Percentiles rank a stretch among this genome's conserved stretches.
Evolutionary conservation across 1,284 basidiomycete species (phyloP).

Genomic region (Cryptococcus sp.): DNA sequence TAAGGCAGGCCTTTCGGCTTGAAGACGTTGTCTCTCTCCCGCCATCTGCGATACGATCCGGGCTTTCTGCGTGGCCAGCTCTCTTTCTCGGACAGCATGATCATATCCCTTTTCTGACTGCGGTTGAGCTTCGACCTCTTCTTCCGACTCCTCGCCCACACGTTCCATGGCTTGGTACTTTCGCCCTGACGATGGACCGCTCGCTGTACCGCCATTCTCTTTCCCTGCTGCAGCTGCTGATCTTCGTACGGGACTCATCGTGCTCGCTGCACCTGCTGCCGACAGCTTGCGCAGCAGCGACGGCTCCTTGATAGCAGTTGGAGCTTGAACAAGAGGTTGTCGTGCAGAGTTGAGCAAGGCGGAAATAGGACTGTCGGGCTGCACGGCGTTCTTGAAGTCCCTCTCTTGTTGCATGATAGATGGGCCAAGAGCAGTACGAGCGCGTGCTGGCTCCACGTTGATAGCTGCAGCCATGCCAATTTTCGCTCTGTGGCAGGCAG

Average conservation of each 20-base stretch:
- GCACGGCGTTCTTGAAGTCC: conserved; percentile 92
- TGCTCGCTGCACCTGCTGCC: conserved; percentile 45
- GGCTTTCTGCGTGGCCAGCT: conserved; percentile 78
- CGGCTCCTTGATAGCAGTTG: conserved; percentile 56
- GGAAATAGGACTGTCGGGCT: conserved; percentile 92
- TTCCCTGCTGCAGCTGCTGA: conserved; percentile 24
- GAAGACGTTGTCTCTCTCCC: conserved; percentile 22
- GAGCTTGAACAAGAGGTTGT: conserved; percentile 79
- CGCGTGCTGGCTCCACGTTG: conserved; percentile 22
- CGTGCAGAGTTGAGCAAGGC: conserved; percentile 81
- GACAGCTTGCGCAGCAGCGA: conserved; percentile 61
- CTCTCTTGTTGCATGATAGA: conserved; percentile 82
- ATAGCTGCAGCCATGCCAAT: conserved; percentile 39
- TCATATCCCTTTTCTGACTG: conserved; percentile 24
- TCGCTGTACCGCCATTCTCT: conserved; percentile 15
- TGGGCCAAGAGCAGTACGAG: conserved; percentile 39
- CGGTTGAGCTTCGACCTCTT: conserved; percentile 50
- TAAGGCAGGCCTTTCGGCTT: conserved; percentile 1
- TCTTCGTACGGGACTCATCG: conserved; percentile 46
- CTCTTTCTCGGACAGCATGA: conserved; percentile 37
- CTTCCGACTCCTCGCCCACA: conserved; percentile 59
- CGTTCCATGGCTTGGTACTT: conserved; percentile 56
- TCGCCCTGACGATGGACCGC: conserved; percentile 19
- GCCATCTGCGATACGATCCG: conserved; percentile 88
- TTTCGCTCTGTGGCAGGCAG: conserved; percentile 40